Conservation (phyloP, 2,329 filamentous ascomycete species). For the Moelleriella libera region DNA sequence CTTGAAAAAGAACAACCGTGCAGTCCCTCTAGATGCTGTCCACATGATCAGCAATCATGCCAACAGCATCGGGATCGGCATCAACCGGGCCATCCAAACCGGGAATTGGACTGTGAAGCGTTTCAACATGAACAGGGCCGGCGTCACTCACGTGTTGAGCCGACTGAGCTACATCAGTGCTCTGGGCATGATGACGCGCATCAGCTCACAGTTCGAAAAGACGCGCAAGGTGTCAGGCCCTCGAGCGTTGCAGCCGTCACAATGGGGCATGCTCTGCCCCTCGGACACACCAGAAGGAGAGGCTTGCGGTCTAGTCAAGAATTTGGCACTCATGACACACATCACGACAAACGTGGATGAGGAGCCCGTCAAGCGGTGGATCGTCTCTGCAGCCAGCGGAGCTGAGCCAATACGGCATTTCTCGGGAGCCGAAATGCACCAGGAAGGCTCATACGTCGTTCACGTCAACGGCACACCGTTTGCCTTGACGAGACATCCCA, state of each 20-base stretch:
- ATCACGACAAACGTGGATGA: slow-evolving; percentile 96
- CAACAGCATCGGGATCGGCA: slow-evolving; percentile 76
- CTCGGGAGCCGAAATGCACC: slow-evolving; percentile 73
- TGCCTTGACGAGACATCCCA: slow-evolving; percentile 73
- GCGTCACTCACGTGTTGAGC: slow-evolving; percentile 91
- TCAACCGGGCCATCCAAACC: slow-evolving; percentile 92
- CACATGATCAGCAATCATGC: slow-evolving; percentile 74
- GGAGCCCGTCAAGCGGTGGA: slow-evolving; percentile 71
- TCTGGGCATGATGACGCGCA: slow-evolving; percentile 98
- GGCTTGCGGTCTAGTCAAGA: slow-evolving; percentile 95
- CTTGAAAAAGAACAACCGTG: slow-evolving; percentile 82
- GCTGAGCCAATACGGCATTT: slow-evolving; percentile 61
- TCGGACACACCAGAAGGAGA: slow-evolving; percentile 98
- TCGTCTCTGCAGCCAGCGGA: slow-evolving; percentile 76
- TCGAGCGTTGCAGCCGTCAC: slow-evolving; percentile 87
- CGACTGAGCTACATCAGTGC: slow-evolving; percentile 92
- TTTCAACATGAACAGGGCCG: slow-evolving; percentile 96
- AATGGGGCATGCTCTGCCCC: slow-evolving; percentile 95
- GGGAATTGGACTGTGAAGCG: slow-evolving; percentile 97
- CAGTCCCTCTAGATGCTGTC: slow-evolving; percentile 75
- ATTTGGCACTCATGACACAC: slow-evolving; percentile 95
- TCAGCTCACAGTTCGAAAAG: slow-evolving; percentile 97
- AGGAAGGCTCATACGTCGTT: slow-evolving; percentile 71
- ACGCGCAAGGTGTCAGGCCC: slow-evolving; percentile 93
- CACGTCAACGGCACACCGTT: slow-evolving; percentile 93